Evolutionary conservation across 1,139 yeast species (phyloP).

Genomic region (Lizanozyma gosingica): DNA sequence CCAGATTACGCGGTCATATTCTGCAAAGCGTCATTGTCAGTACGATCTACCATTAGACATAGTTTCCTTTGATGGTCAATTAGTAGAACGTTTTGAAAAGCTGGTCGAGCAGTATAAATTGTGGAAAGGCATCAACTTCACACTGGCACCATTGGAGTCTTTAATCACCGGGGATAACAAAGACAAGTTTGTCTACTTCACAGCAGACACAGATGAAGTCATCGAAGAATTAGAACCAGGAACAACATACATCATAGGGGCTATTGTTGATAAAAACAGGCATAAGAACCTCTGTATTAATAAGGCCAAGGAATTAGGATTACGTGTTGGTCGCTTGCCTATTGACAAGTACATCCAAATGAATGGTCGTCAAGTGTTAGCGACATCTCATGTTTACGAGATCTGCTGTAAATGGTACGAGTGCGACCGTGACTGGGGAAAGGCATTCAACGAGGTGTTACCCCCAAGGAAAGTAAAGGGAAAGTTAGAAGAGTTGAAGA

Average conservation of each 20-base stretch:
- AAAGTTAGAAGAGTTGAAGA: neutral
- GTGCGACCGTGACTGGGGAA: constrained; percentile 62
- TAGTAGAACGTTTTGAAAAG: constrained; percentile 61
- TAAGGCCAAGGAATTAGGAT: constrained; percentile 69
- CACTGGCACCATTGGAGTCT: constrained; percentile 35
- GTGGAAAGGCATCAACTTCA: constrained; percentile 60
- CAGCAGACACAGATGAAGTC: constrained; percentile 77
- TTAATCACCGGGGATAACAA: constrained; percentile 22
- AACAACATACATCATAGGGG: constrained; percentile 81
- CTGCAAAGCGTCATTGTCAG: constrained; percentile 59
- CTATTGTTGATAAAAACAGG: constrained; percentile 92
- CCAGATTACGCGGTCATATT: constrained; percentile 76
- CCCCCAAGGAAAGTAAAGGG: constrained; percentile 64
- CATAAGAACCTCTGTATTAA: constrained; percentile 74
- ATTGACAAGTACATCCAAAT: constrained; percentile 77
- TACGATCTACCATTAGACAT: constrained; percentile 54
- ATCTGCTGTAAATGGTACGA: constrained; percentile 77
- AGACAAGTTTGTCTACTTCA: constrained; percentile 54
- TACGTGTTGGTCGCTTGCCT: constrained; percentile 73
- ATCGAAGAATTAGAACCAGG: constrained; percentile 56
- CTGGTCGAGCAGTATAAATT: constrained; percentile 47
- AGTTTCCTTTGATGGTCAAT: constrained; percentile 56
- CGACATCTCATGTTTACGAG: constrained; percentile 92
- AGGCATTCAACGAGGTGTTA: constrained; percentile 73
- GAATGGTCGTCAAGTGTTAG: constrained; percentile 80